These are phyloP conservation scores for Tuber aestivum DNA, from an alignment of 495 filamentous ascomycete species.

Conservation along the genomic window DNA sequence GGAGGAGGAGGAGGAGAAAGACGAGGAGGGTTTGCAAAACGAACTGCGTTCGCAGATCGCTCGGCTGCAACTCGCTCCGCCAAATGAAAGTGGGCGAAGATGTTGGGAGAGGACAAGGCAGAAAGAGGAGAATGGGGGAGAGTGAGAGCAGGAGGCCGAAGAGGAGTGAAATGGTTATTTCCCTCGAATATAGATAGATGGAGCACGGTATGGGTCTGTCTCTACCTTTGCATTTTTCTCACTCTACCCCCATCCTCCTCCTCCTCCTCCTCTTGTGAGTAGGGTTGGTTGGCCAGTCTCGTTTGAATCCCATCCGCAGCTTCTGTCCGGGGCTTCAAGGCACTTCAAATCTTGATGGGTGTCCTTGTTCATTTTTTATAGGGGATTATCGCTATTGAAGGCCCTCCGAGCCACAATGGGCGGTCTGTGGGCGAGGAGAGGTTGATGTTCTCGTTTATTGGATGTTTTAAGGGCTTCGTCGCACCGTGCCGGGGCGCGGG, in stretches of 20 bases:
- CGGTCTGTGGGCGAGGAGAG: neutral
- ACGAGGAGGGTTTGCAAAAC: constrained; percentile 3
- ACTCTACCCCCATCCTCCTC: neutral
- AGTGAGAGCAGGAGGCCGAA: neutral
- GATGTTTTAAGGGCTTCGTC: neutral
- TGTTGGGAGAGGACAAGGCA: neutral
- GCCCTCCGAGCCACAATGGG: neutral
- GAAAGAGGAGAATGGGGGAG: neutral
- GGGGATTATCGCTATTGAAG: constrained; percentile 5
- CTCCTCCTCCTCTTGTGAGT: neutral
- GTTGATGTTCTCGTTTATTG: neutral
- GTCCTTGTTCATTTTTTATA: neutral
- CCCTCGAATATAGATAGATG: constrained; percentile 1
- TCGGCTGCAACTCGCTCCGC: neutral
- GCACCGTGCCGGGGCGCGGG: neutral
- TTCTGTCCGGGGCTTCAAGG: neutral
- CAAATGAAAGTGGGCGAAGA: neutral
- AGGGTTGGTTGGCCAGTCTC: too few relatives aligned
- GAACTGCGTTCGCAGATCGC: neutral
- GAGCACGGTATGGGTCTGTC: neutral
- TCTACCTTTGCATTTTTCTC: constrained; percentile 1
- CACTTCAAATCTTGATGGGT: constrained; percentile 1
- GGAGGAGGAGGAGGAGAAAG: too few relatives aligned
- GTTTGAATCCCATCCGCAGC: constrained; percentile 1
- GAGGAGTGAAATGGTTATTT: constrained; percentile 3